Conservation (phyloP, 805 yeast genomes). For the Zygoascus bituminiphila region DNA sequence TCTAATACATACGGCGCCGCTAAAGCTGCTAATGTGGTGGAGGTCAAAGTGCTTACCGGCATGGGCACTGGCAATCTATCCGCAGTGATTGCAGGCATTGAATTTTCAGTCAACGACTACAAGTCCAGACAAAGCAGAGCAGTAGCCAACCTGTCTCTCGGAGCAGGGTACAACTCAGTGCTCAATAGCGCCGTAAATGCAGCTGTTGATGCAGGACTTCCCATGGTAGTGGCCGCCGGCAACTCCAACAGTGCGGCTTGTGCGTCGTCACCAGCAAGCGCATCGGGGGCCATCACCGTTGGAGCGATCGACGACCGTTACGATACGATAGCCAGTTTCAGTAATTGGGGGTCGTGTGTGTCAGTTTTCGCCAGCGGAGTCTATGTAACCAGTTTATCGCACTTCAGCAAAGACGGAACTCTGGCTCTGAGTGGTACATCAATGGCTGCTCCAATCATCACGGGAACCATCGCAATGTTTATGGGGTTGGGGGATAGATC, state of each 20-base stretch:
- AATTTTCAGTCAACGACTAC: constrained; percentile 27
- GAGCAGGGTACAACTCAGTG: constrained; percentile 58
- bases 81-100: constrained; percentile 31
- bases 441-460: constrained; percentile 26
- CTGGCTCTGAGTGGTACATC: constrained; percentile 24
- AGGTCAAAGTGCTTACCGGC: constrained; percentile 63
- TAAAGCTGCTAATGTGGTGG: constrained; percentile 54
- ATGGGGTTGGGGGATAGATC: constrained; percentile 26
- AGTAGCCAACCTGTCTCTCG: constrained; percentile 74
- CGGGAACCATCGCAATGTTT: constrained; percentile 24
- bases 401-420: constrained; percentile 13
- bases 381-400: constrained; percentile 35
- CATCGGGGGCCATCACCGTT: constrained; percentile 65
- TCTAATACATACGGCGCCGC: constrained; percentile 78
- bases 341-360: constrained; percentile 87
- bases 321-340: constrained; percentile 64
- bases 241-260: constrained; percentile 75
- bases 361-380: constrained; percentile 80
- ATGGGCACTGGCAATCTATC: constrained; percentile 56
- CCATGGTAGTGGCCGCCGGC: constrained; percentile 62
- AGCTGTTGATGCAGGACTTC: constrained; percentile 62
- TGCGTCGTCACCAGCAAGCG: constrained; percentile 73
- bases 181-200: constrained; percentile 71
- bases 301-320: constrained; percentile 78
- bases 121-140: constrained; percentile 32